Base-by-base conservation (phyloP, 2,329 filamentous ascomycete genomes). In the Plenodomus lindquistii region DNA sequence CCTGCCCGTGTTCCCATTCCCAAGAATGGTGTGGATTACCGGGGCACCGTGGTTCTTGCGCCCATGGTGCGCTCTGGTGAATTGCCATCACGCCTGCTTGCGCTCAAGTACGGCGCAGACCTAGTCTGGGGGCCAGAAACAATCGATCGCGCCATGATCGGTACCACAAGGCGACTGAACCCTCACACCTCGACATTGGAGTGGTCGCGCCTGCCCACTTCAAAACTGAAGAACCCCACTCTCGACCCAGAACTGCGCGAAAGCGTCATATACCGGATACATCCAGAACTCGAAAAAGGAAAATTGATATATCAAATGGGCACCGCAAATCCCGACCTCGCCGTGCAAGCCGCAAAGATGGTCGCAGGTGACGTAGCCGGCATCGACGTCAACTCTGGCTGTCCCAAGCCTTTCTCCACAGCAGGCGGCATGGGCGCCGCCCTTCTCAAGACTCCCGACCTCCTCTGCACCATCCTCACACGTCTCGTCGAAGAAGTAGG, bases 11-110 rank as follows among this genome's bases (percentile, higher is more conserved):
- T 96, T 31, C 87, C 91, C 42, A 96, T 97, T 59, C 93, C 93
- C 57, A 82, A 80, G 52, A 88, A 88, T 72, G 93, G 93, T 42
- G 91, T 96, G 65, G 91, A 97, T 77, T 97, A 97, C 75, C 85
- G 93, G 62, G 88, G 89, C 74, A 97, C 95, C 74, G 77, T 97
- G 57, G 94, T 97, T 37, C 87, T 99, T 55, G 94, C 94, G 53
- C 94, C 94, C 35, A 99, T 99, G 94, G 93, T 97, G 48, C 88
- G 94, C 60, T 96, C 91, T n/a, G 94, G 94, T 68, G 94, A 99
- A 78, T 79, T 97, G 52, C 93, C 94, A 2, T 94, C 90, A 34
- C 86, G 94, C 49, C 81, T 99, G 20, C 76, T 96, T 37, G 90
- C 94, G 24, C 83, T 99, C 53, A 89, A 95, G 67, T 97, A 99